Conservation (phyloP, 2,329 filamentous ascomycete species). For the Ophiostoma triangulosporum region DNA sequence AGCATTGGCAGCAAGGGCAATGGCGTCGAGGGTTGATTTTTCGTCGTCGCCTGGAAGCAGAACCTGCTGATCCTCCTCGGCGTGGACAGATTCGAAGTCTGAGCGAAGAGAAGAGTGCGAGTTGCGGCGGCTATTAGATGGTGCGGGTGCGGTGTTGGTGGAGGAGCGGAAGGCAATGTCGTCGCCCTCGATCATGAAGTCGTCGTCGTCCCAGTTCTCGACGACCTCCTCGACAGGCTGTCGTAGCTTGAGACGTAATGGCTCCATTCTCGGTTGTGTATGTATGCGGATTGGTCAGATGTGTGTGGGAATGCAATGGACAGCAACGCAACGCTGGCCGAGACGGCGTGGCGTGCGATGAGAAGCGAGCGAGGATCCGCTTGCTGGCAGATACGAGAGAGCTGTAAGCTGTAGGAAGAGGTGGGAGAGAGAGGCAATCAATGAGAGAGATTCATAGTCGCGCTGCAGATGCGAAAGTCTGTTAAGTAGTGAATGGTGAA, state of each 20-base stretch:
- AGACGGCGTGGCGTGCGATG: slow-evolving; percentile 10
- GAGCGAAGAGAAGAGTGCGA: slow-evolving; percentile 76
- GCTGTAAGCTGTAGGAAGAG: background rate
- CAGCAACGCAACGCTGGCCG: slow-evolving; percentile 6
- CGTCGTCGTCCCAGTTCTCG: slow-evolving; percentile 70
- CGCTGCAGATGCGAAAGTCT: background rate
- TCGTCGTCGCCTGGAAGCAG: slow-evolving; percentile 77
- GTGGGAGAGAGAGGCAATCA: slow-evolving; percentile 13
- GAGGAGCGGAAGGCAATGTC: slow-evolving; percentile 47
- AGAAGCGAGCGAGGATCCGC: background rate
- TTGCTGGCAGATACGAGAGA: background rate
- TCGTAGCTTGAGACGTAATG: slow-evolving; percentile 38
- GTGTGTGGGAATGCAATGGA: background rate
- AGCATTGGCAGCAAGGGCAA: slow-evolving; percentile 72
- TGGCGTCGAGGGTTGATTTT: slow-evolving; percentile 68
- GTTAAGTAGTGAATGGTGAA: background rate
- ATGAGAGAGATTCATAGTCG: slow-evolving; percentile 22
- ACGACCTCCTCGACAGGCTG: slow-evolving; percentile 45
- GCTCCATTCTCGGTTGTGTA: slow-evolving; percentile 31
- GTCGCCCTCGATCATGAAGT: slow-evolving; percentile 57
- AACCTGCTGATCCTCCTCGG: slow-evolving; percentile 80
- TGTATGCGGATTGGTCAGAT: background rate
- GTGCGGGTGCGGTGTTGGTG: slow-evolving; percentile 27
- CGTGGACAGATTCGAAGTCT: slow-evolving; percentile 61
- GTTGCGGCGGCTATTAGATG: slow-evolving; percentile 46